Percentiles rank a stretch among this genome's conserved stretches.
Conservation (phyloP, 2,329 filamentous ascomycete species). For the Aspergillus felis region DNA sequence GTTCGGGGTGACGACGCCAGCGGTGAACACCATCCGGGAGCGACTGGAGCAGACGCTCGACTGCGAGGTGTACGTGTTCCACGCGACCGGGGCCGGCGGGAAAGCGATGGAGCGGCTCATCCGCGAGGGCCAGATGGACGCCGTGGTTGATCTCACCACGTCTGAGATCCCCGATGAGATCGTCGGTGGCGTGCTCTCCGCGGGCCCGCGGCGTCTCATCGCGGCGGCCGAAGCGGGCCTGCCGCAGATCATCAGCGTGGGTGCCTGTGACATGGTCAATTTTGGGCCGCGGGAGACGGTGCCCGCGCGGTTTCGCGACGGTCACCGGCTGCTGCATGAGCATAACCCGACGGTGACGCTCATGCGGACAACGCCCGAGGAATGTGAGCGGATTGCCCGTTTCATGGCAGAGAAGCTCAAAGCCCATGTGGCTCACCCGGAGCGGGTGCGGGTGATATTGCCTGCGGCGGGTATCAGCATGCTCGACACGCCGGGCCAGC, state of each 20-base stretch:
- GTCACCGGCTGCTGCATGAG: conserved; percentile 47
- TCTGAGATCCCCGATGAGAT: conserved; percentile 64
- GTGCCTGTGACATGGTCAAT: conserved; percentile 60
- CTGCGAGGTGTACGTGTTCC: conserved; percentile 63
- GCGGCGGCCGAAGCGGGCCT: conserved; percentile 56
- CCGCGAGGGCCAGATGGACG: conserved; percentile 56
- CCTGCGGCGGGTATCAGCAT: conserved; percentile 60
- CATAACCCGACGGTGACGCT: conserved; percentile 66
- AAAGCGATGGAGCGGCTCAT: conserved; percentile 65
- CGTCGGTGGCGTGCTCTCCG: conserved; percentile 60
- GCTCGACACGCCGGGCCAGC: conserved; percentile 51
- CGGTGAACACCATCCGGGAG: conserved; percentile 53
- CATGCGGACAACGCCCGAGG: conserved; percentile 59
- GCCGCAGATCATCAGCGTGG: conserved; percentile 54
- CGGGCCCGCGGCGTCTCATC: conserved; percentile 54
- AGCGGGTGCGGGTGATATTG: conserved; percentile 54
- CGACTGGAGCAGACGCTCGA: conserved; percentile 44
- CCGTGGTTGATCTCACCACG: conserved; percentile 67
- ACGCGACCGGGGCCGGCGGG: conserved; percentile 66
- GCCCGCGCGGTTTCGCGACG: conserved; percentile 49
- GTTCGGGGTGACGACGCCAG: conserved; percentile 71
- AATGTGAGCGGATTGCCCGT: conserved; percentile 52
- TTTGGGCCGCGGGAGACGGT: conserved; percentile 57
- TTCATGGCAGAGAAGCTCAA: conserved; percentile 55
- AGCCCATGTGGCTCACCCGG: conserved; percentile 33